These are phyloP conservation scores for Diplodia intermedia DNA, from an alignment of 2,329 filamentous ascomycete species.

Conservation along the genomic window DNA sequence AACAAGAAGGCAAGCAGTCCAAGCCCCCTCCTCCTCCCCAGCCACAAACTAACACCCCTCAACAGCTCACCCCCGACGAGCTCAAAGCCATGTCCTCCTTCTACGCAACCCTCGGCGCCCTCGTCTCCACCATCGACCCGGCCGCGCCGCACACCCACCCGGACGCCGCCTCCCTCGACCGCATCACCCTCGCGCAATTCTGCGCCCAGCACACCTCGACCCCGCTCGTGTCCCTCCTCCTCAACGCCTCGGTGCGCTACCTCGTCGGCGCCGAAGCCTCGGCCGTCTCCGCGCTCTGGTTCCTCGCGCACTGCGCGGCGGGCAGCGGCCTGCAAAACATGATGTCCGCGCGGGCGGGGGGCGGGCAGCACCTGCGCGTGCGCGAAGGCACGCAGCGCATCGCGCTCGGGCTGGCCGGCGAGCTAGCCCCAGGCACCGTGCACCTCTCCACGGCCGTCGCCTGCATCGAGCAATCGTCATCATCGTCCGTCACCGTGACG, in stretches of 20 bases:
- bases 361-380: conserved; percentile 18
- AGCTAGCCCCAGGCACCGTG: conserved; percentile 42
- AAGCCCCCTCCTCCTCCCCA: background rate
- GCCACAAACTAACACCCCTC: background rate
- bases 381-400: conserved; percentile 18
- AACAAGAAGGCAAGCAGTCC: conserved; percentile 11
- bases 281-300: conserved; percentile 27
- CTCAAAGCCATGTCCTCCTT: conserved; percentile 19
- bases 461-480: conserved; percentile 43
- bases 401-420: conserved; percentile 46
- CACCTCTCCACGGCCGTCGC: conserved; percentile 45
- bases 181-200: conserved; percentile 14
- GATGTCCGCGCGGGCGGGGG: conserved; percentile 18
- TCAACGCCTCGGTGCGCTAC: conserved; percentile 2
- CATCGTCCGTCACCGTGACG: conserved; percentile 23
- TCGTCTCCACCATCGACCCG: conserved; percentile 4
- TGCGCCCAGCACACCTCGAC: conserved; percentile 12
- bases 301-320: conserved; percentile 18
- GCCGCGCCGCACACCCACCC: conserved; percentile 1
- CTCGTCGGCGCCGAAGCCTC: conserved; percentile 19
- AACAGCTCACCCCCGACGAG: conserved; percentile 17
- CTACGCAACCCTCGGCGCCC: background rate
- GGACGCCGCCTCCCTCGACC: conserved; percentile 18
- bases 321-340: conserved; percentile 18
- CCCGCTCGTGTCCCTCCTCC: background rate